phyloP scores from a whole-genome alignment of 2,329 filamentous ascomycete species.

The Ophiocordyceps polyrhachis-furcata region DNA sequence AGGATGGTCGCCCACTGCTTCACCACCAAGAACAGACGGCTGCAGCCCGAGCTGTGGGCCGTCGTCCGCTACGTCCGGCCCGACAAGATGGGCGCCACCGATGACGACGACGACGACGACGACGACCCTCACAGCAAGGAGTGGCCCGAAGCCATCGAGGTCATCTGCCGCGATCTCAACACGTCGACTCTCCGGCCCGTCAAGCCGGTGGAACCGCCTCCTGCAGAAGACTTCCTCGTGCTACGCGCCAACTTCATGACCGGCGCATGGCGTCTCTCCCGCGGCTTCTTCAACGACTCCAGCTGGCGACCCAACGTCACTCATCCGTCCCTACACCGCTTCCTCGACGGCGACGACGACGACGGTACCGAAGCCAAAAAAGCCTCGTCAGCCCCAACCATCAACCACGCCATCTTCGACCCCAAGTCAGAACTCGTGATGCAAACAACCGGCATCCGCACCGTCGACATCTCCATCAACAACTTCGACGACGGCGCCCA shows the following conservation, averaged over 20 bases:
- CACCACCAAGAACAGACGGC: conserved; percentile 11
- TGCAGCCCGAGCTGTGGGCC: conserved; percentile 13
- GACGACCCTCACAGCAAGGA: conserved; percentile 20
- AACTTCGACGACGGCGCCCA: conserved; percentile 32
- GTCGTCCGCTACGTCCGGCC: conserved; percentile 12
- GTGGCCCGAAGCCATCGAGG: conserved; percentile 27
- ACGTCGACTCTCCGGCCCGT: conserved; percentile 24
- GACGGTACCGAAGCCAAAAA: conserved; percentile 4
- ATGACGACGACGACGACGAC: neutral
- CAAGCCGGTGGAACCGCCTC: conserved; percentile 15
- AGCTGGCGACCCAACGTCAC: conserved; percentile 24
- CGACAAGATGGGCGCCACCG: fast-evolving
- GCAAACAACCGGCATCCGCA: conserved; percentile 30
- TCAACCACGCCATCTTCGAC: conserved; percentile 13
- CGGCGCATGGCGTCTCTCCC: conserved; percentile 29
- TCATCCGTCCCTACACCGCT: conserved; percentile 16
- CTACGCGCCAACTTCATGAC: conserved; percentile 37
- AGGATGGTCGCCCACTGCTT: conserved; percentile 23
- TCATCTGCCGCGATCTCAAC: conserved; percentile 34
- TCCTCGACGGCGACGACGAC: conserved; percentile 8
- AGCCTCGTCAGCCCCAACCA: conserved; percentile 5
- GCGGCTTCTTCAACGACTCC: conserved; percentile 35
- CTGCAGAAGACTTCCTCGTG: conserved; percentile 21
- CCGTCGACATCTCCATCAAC: conserved; percentile 39
- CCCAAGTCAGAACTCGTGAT: conserved; percentile 21